Percentiles rank a stretch among this genome's conserved stretches.
Evolutionary conservation across 192 early-diverging fungal genomes (phyloP).

Genomic region (Haplosporangium gracile): DNA sequence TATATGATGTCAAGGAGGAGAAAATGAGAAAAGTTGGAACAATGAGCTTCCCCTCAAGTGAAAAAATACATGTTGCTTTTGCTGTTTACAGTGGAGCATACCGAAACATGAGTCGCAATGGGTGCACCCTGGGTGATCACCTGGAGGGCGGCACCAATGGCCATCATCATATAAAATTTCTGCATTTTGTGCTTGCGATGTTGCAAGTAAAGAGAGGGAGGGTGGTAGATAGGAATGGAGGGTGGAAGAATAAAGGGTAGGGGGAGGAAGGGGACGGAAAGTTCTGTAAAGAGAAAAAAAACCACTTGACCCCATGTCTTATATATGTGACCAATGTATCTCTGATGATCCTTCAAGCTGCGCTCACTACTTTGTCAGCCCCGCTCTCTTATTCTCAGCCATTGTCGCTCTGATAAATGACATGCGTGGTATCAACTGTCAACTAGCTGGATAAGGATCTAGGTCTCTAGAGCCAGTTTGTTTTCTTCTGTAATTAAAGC

Average conservation of each 20-base stretch:
- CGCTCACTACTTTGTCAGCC: too few species aligned
- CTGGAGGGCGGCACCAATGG: constrained; percentile 25
- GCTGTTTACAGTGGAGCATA: not conserved
- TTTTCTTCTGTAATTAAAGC: not conserved
- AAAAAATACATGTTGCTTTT: not conserved
- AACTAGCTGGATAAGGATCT: not conserved
- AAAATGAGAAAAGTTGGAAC: not conserved
- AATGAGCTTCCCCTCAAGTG: not conserved
- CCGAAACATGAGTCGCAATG: not conserved
- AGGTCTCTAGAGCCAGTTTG: not conserved
- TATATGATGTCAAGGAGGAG: not conserved
- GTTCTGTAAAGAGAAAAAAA: constrained; percentile 12
- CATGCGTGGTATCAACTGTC: too few species aligned
- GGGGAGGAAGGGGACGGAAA: constrained; percentile 2
- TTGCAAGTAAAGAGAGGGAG: not conserved
- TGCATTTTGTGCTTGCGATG: not conserved
- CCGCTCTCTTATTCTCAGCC: too few species aligned
- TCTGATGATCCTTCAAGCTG: too few species aligned
- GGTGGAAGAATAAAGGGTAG: not conserved
- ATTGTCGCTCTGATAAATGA: too few species aligned
- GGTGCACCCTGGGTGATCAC: constrained; percentile 18
- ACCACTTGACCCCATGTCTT: not conserved
- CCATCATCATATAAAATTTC: constrained; percentile 16
- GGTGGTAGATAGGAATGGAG: not conserved
- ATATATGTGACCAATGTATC: not conserved